Evolutionary conservation across 345 rosid species (phyloP).

Genomic region (Punica granatum): DNA sequence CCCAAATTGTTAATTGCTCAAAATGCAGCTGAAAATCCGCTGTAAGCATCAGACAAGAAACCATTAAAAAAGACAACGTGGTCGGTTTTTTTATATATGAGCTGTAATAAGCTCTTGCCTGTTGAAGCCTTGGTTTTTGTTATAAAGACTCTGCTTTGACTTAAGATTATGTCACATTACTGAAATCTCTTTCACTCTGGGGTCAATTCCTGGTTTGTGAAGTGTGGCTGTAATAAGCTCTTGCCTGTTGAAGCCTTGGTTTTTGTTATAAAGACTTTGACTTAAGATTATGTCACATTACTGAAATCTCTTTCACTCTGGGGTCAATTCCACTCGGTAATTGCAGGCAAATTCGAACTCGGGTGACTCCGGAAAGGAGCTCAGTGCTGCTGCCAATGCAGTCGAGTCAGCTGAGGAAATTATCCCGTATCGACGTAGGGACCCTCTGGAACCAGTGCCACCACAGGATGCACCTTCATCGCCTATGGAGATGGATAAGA

Average conservation of each 20-base stretch:
- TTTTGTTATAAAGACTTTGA: neutral
- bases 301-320: neutral
- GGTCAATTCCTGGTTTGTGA: too few species aligned
- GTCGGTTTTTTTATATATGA: neutral
- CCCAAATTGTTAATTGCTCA: neutral
- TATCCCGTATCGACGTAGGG: constrained; percentile 25
- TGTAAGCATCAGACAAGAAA: neutral
- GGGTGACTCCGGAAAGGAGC: constrained; percentile 43
- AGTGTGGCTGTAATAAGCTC: too few species aligned
- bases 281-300: neutral
- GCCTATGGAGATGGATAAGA: constrained; percentile 35
- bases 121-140: neutral
- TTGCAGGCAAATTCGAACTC: constrained; percentile 41
- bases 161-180: neutral
- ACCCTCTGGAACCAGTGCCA: constrained; percentile 30
- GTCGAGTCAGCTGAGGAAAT: constrained; percentile 35
- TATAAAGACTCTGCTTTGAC: neutral
- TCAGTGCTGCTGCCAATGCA: constrained; percentile 21
- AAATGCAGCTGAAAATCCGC: neutral
- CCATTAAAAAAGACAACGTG: neutral
- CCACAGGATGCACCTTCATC: constrained; percentile 30
- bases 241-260: neutral
- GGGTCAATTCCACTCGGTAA: neutral
- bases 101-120: too few species aligned
- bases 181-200: neutral